These are phyloP conservation scores for Linnemannia schmuckeri DNA, from an alignment of 192 early-diverging fungal species.

Conservation along the genomic window DNA sequence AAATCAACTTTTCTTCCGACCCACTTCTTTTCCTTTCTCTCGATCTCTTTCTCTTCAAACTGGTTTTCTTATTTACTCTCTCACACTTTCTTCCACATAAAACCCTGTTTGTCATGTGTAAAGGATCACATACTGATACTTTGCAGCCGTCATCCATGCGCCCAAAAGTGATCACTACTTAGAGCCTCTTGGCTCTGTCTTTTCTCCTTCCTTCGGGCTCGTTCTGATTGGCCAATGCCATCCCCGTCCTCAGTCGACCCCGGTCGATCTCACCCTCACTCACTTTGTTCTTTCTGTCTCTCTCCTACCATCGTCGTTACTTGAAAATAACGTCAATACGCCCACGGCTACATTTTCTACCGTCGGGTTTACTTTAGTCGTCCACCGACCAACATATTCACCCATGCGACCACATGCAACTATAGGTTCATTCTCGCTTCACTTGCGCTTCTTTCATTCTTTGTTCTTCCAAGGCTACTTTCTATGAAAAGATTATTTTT, in stretches of 20 bases:
- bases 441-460: not conserved
- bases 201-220: conserved; percentile 19
- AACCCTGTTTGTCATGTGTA: conserved; percentile 7
- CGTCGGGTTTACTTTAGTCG: not conserved
- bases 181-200: not conserved
- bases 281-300: too few species aligned
- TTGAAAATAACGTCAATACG: not conserved
- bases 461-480: not conserved
- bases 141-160: not conserved
- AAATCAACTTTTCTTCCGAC: not conserved
- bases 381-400: not conserved
- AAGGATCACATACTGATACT: not conserved
- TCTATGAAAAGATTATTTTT: not conserved
- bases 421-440: not conserved
- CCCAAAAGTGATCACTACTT: not conserved
- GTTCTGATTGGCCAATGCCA: conserved; percentile 23
- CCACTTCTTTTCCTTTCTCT: not conserved
- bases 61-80: not conserved
- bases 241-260: conserved; percentile 1
- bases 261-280: not conserved
- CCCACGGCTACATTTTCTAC: conserved; percentile 4
- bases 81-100: not conserved
- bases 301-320: not conserved
- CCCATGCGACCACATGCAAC: not conserved
- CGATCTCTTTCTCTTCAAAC: not conserved